Evolutionary conservation across 495 filamentous ascomycete species (phyloP).

Genomic region (Hypoxylon perforatum): DNA sequence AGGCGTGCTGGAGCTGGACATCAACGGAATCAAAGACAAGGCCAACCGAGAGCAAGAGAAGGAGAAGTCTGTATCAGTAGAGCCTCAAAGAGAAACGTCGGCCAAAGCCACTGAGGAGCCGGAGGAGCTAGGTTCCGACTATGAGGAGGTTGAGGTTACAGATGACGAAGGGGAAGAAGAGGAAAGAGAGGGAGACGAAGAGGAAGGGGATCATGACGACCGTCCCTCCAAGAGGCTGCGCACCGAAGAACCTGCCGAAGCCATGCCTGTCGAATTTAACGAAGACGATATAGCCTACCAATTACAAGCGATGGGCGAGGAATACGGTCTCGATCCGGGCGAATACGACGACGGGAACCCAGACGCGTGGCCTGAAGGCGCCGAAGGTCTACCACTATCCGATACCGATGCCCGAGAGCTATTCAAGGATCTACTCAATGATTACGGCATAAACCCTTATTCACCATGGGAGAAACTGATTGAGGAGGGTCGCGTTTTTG

Average conservation of each 20-base stretch:
- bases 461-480: conserved; percentile 89
- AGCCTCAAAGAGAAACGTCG: conserved; percentile 6
- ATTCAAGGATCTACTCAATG: conserved; percentile 87
- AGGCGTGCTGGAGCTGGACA: conserved; percentile 78
- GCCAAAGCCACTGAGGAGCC: conserved; percentile 31
- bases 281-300: conserved; percentile 97
- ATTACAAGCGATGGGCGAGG: conserved; percentile 84
- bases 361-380: conserved; percentile 76
- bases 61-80: conserved; percentile 5
- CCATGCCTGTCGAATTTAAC: conserved; percentile 82
- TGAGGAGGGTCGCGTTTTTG: conserved; percentile 82
- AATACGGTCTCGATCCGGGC: conserved; percentile 68
- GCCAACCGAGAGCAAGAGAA: conserved; percentile 48
- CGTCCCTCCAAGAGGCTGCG: conserved; percentile 73
- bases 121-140: conserved; percentile 70
- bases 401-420: conserved; percentile 75
- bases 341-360: conserved; percentile 76
- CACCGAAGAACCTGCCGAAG: conserved; percentile 65
- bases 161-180: conserved; percentile 67
- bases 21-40: conserved; percentile 63
- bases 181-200: conserved; percentile 48
- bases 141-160: conserved; percentile 90
- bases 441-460: conserved; percentile 85
- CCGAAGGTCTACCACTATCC: conserved; percentile 72
- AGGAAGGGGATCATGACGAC: conserved; percentile 57